Conservation (phyloP, 345 rosid species). For the Dimocarpus longan region DNA sequence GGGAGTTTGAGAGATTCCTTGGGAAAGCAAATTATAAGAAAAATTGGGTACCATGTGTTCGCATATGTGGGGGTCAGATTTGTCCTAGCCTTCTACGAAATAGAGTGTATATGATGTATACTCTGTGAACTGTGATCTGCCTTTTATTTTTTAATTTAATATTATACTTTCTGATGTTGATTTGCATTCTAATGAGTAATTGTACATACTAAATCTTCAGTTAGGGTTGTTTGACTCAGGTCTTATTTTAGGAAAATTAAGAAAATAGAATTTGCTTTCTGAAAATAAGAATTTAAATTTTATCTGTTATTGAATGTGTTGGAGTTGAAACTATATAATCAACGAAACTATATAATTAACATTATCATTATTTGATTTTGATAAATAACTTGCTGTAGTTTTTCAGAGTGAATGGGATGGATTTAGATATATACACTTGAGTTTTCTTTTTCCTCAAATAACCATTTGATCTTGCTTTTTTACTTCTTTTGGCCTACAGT, state of each 20-base stretch:
- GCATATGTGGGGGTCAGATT: no score
- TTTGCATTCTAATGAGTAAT: not conserved
- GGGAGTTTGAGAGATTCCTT: not conserved
- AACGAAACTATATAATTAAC: not conserved
- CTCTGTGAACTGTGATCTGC: not conserved
- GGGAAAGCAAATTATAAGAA: not conserved
- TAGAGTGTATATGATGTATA: not conserved
- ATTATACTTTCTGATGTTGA: no score
- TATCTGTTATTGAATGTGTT: not conserved
- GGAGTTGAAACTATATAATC: not conserved
- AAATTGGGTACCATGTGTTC: not conserved
- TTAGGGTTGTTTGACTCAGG: no score
- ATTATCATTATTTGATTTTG: not conserved
- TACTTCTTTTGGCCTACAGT: not conserved
- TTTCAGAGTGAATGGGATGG: not conserved
- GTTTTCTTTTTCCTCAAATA: not conserved
- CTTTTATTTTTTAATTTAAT: not conserved
- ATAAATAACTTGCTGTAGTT: not conserved
- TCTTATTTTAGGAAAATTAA: not conserved
- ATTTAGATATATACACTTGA: no score
- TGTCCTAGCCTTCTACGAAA: not conserved
- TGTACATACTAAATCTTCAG: not conserved
- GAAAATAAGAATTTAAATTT: not conserved
- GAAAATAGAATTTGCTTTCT: not conserved
- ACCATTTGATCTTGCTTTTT: not conserved